Evolutionary conservation across 2,329 filamentous ascomycete species (phyloP), one percentile per base, ranked within the genome.

Genomic region (Talaromyces sp.): DNA sequence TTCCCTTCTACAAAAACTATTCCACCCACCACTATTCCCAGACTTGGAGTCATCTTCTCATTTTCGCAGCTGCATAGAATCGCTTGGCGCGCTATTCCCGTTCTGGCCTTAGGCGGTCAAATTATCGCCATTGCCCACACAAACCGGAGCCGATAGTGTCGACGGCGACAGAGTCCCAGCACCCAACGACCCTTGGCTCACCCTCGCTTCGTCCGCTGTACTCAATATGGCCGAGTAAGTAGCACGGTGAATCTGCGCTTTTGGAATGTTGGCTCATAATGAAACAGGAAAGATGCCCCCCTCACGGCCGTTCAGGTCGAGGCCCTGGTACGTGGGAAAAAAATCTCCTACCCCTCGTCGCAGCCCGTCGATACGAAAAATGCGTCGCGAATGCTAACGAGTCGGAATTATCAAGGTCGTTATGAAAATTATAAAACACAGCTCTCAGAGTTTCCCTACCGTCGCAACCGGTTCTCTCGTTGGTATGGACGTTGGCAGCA

Each of bases 371-470:
- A 63, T 62, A 63, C 64, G 62, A 65, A 44, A 49, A 55, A 11
- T 51, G 28, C 25, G 25, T 30, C 22, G 15, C 19, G 6, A 28
- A 28, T 30, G 49, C 49, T 27, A 53, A 53, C 44, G 13, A 25
- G 19, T 11, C 17, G n/a, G 7, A 11, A 47, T 15, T 22, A 28
- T 70, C 62, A 69, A 95, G 91, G 91, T 96, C 72, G 91, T 96
- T 70, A 93, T 97, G 90, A 96, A 97, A 84, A 93, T 98, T 76
- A 93, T 96, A 79, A 97, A 96, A 81, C 93, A 97, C 82, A 92
- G 91, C 81, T 89, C 92, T 62, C 86, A 90, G 71, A 85, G 85
- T 59, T 97, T 96, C 81, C 93, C 93, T 55, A 93, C 92, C 58
- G 88, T 88, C 61, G 92, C 92, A 61, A 97, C 93, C 60, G 93